phyloP scores from a whole-genome alignment of 1,139 yeast species.

The Suhomyces maxii region DNA sequence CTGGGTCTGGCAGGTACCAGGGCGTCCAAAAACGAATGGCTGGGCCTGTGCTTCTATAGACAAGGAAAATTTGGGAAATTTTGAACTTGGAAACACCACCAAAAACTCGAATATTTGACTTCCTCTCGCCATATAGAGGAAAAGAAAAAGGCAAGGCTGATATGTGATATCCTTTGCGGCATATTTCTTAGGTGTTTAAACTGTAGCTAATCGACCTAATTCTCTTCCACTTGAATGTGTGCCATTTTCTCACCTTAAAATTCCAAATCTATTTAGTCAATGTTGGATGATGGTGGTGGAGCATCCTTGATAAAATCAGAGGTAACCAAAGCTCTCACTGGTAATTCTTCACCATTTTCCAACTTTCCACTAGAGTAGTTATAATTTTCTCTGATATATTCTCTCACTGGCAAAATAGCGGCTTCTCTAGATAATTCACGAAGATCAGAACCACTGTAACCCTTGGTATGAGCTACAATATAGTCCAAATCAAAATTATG shows the following conservation, averaged over 20 bases:
- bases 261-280: slow-evolving; percentile 24
- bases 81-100: too few relatives aligned
- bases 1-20: not conserved
- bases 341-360: slow-evolving; percentile 27
- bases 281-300: slow-evolving; percentile 34
- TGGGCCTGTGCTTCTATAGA: too few relatives aligned
- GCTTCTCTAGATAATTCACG: slow-evolving; percentile 93
- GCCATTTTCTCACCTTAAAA: too few relatives aligned
- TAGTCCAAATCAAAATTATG: slow-evolving; percentile 58
- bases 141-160: too few relatives aligned
- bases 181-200: not conserved
- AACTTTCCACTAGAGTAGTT: slow-evolving; percentile 47
- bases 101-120: too few relatives aligned
- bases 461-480: slow-evolving; percentile 66
- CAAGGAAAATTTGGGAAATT: too few relatives aligned
- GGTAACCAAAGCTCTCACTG: slow-evolving; percentile 46
- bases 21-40: too few relatives aligned
- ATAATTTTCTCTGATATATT: slow-evolving; percentile 60
- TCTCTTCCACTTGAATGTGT: too few relatives aligned
- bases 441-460: slow-evolving; percentile 87
- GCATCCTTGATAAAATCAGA: slow-evolving; percentile 42
- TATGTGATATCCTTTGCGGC: too few relatives aligned
- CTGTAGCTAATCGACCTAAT: too few relatives aligned
- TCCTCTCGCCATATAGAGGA: too few relatives aligned
- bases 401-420: slow-evolving; percentile 85